phyloP scores from a whole-genome alignment of 805 yeast genomes.

The Pichia sporocuriosa region DNA sequence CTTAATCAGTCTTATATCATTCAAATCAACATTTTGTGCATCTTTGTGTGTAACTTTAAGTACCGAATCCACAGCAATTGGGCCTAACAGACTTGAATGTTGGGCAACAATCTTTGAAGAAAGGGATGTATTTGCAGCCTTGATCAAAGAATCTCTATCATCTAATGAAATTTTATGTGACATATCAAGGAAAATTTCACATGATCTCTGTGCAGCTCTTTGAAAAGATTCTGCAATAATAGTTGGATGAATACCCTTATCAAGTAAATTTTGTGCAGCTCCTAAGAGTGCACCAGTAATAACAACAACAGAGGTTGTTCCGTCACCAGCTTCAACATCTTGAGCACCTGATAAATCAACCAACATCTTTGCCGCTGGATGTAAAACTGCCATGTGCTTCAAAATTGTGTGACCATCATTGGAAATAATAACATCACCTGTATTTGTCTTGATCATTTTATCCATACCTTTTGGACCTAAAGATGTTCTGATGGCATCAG shows the following conservation, averaged over 20 bases:
- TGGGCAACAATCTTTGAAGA: conserved; percentile 95
- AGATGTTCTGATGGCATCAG: conserved; percentile 92
- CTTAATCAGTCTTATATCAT: conserved; percentile 82
- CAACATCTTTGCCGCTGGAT: conserved; percentile 96
- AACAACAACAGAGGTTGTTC: conserved; percentile 96
- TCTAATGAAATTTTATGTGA: conserved; percentile 68
- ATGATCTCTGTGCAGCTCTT: conserved; percentile 77
- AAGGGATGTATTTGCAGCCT: conserved; percentile 92
- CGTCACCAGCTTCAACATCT: conserved; percentile 99
- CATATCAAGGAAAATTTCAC: conserved; percentile 79
- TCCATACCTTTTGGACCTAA: conserved; percentile 99
- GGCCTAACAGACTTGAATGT: conserved; percentile 77
- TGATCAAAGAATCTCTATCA: conserved; percentile 76
- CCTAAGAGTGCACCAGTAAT: conserved; percentile 90
- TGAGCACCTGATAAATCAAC: conserved; percentile 97
- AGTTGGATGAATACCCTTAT: conserved; percentile 92
- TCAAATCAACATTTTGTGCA: conserved; percentile 71
- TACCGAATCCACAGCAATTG: conserved; percentile 91
- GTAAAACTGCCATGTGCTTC: conserved; percentile 96
- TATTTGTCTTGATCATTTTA: conserved; percentile 92
- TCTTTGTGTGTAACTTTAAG: conserved; percentile 48
- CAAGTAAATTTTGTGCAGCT: conserved; percentile 87
- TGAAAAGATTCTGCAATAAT: conserved; percentile 91
- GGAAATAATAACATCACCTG: conserved; percentile 88
- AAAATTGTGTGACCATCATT: conserved; percentile 98